Base-by-base conservation (phyloP, 192 early-diverging fungal genomes). In the Piromyces finnis region DNA sequence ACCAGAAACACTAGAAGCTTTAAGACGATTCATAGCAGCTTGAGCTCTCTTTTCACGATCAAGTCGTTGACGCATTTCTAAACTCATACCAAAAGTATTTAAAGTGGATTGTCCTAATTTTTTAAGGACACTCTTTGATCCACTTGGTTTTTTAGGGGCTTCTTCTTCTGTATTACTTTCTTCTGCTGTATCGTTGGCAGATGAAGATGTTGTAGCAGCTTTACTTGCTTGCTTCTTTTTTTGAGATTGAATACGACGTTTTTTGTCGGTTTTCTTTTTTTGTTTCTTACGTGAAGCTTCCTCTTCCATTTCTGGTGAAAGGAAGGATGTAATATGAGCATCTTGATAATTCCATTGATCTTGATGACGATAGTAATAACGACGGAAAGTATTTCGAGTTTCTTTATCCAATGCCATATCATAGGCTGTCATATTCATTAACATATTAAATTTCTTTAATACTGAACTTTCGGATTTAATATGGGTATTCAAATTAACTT, bases 291-390 rank as follows among this genome's bases (percentile, higher is more conserved):
- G 89, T 79, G 89, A 92, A 77, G 92, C 90, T 77, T 90, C 86
- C 30, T 86, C 84, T 83, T 94, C 93, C 88, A 92, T 89, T 37
- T 94, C 93, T 12, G 83, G 80, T 0, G 93, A 93, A 13, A 95
- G 84, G 22, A 93, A 88, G n/a, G 90, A 89, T 17, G 94, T 94
- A 3, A 95, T 89, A 41, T 86, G 85, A 11, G 92, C 91, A 3
- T 84, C 83, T 15, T 87, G 79, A 87, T 89, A 92, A 39, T 91
- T 86, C 94, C 94, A 95, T 79, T 83, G 79, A 30, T 91, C 88
- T 1, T 90, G 89, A 17, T 88, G 78, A 22, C 83, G 79, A 29
- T 88, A 87, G 87, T 93, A 91, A 78, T 86, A 90, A 29, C 94
- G 84, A 16, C 94, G 86, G 83, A 94, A 95, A 14, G 85, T 88